Evolutionary conservation across 768 basidiomycete species (phyloP), one percentile per base, ranked within the genome.

Genomic region (Agrocybe chaxingu): DNA sequence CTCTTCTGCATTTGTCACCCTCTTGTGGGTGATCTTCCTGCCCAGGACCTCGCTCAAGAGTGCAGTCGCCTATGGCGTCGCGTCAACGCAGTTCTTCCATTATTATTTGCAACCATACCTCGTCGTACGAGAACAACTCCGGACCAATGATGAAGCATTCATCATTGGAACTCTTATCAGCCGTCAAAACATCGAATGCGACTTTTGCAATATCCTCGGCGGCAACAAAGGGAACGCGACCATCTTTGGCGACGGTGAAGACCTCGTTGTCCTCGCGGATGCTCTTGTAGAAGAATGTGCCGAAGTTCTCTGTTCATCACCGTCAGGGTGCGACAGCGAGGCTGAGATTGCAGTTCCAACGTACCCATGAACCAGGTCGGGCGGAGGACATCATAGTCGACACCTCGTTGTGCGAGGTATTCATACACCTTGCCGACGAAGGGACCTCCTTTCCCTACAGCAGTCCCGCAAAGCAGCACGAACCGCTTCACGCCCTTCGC

Each of bases 401-500:
- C 11, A 12, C 42, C 42, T 1, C 6, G 12, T 16, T 18, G 6
- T 29, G 24, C 12, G 6, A 42, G 24, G 42, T 42, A 43, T 10
- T 18, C 7, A 18, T 43, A 11, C 12, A 37, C 16, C 4, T 11
- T 11, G 11, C 36, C 36, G 3, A 16, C 36, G 16, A 37, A 37
- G 11, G 36, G 16, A 4, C 7, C 36, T 11, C 11, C 11, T 7
- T 37, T 16, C 42, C 13, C 13, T 13, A 43, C 11, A 43, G 8
- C 33, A 16, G 13, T 24, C 24, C 24, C 35, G 7, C 39, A 47
- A 19, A 33, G 33, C 36, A 12, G 10, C 18, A 34, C 13, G 7
- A 16, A 46, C 10, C 29, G 32, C 34, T 34, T n/a, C 5, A 7
- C 12, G 29, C 89, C 18, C 73, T 94, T 9, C 89, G 91, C 54